A percentile compares a stretch with the other conserved stretches of the same genome.
Conservation (phyloP, 2,329 filamentous ascomycete genomes). For the Aspergillus spinulosporus region DNA sequence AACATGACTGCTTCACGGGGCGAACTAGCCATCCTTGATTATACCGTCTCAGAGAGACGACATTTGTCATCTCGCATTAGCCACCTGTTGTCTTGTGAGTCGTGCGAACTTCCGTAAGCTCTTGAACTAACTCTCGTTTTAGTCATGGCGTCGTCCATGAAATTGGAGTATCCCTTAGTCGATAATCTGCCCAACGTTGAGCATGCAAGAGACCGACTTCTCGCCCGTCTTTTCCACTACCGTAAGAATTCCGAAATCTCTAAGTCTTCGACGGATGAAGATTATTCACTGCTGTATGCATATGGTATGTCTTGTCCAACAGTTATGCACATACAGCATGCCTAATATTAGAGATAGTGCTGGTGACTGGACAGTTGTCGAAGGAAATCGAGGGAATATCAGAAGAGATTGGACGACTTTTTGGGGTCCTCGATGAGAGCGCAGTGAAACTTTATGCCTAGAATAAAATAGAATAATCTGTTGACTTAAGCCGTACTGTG, state of each 20-base stretch:
- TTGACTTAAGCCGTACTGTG: background rate
- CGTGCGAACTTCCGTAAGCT: too few relatives aligned
- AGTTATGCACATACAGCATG: background rate
- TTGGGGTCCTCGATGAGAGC: slow-evolving; percentile 63
- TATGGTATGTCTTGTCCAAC: slow-evolving; percentile 60
- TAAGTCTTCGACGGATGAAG: slow-evolving; percentile 53
- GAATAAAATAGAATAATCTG: background rate
- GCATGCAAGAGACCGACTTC: slow-evolving; percentile 74
- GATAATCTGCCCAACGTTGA: slow-evolving; percentile 84
- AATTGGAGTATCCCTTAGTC: slow-evolving; percentile 89
- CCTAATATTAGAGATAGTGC: slow-evolving; percentile 42
- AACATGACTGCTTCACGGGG: slow-evolving; percentile 73
- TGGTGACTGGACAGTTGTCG: slow-evolving; percentile 63
- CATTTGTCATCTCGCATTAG: slow-evolving; percentile 86
- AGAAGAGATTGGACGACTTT: slow-evolving; percentile 58
- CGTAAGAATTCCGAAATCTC: slow-evolving; percentile 64
- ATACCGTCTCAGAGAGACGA: slow-evolving; percentile 74
- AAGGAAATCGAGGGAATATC: slow-evolving; percentile 57
- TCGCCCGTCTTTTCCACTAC: slow-evolving; percentile 87
- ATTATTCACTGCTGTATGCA: slow-evolving; percentile 90
- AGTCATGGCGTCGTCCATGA: slow-evolving; percentile 89
- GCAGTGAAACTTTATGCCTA: slow-evolving; percentile 54
- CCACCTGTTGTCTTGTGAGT: slow-evolving; percentile 68
- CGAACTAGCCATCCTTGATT: slow-evolving; percentile 75
- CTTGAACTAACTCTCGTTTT: slow-evolving; percentile 47